Evolutionary conservation across 441 rosid species (phyloP).

Genomic region (Brassica balearica): DNA sequence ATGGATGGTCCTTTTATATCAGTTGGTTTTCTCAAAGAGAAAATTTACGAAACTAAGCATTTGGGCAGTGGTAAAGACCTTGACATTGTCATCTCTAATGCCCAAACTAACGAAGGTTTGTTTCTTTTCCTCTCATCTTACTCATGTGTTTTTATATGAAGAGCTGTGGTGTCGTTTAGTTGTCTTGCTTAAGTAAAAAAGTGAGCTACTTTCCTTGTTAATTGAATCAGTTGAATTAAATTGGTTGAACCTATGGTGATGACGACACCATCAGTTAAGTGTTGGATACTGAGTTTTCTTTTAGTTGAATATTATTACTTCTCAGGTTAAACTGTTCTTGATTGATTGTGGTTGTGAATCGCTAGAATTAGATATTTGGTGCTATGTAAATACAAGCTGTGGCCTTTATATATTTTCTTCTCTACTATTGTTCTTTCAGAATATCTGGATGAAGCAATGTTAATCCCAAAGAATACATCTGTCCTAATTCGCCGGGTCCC

Average conservation of each 20-base stretch:
- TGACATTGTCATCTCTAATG: constrained; percentile 97
- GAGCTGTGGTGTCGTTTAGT: neutral
- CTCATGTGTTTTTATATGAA: neutral
- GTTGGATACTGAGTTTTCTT: constrained; percentile 1
- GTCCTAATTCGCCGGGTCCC: constrained; percentile 98
- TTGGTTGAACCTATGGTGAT: constrained; percentile 2
- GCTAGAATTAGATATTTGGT: no score
- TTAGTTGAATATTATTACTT: no score
- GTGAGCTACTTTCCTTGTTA: neutral
- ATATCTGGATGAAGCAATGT: constrained; percentile 91
- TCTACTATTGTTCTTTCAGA: constrained; percentile 72
- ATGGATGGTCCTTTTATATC: constrained; percentile 97
- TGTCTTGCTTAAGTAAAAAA: neutral
- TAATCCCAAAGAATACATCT: constrained; percentile 97
- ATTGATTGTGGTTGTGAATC: no score
- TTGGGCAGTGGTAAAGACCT: constrained; percentile 97
- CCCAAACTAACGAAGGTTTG: constrained; percentile 99
- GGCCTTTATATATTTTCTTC: constrained; percentile 39
- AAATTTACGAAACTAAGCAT: constrained; percentile 96
- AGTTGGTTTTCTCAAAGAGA: constrained; percentile 96
- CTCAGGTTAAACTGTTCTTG: no score
- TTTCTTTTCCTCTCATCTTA: constrained; percentile 56
- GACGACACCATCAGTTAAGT: neutral
- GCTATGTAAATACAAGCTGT: no score
- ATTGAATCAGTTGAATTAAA: neutral